Evolutionary conservation across 305 asterid genomes (phyloP), one percentile per base, ranked within the genome.

Genomic region (Fraxinus latifolia): DNA sequence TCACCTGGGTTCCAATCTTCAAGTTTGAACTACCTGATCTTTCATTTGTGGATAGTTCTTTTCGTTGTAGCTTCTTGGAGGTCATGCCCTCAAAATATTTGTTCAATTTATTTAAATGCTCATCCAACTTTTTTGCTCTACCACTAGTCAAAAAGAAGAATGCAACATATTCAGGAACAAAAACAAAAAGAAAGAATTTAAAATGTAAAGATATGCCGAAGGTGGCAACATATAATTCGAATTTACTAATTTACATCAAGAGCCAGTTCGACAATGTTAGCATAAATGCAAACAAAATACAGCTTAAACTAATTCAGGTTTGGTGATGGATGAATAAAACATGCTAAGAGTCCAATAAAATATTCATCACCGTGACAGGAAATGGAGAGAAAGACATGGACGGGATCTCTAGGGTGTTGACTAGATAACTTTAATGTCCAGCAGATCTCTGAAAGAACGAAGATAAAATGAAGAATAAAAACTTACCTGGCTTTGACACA

Each of bases 111-210:
- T 89, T 90, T 84, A 96, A 83, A 83, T 82, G 93, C 71, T 93
- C 97, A 37, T 91, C 98, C 29, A 93, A 83, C 86, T 86, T 96
- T 86, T 87, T 92, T 50, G 91, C 95, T 87, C 98, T 93, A 82
- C 91, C 96, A 65, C 99, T 96, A 77, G 81, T 82, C 87, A 90
- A 80, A 87, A 47, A 82, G 80, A 53, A 83, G 50, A 75, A 84
- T 27, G 37, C 55, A 80, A 74, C 72, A 36, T 83, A 25, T 77
- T 85, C 86, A 89, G 86, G 4, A 53, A 68, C 19, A 27, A 68
- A 25, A 29, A 14, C n/a, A 75, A 23, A 60, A 25, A n/a, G 74
- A 78, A 3, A 79, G 76, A 15, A 15, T 74, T 76, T 42, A 75
- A 58, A 68, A 76, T 68, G 74, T 80, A n/a, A 21, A 21, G 27